A percentile compares a stretch with the other conserved stretches of the same genome.
phyloP scores from a whole-genome alignment of 2,329 filamentous ascomycete species.

The Fusarium foetens region DNA sequence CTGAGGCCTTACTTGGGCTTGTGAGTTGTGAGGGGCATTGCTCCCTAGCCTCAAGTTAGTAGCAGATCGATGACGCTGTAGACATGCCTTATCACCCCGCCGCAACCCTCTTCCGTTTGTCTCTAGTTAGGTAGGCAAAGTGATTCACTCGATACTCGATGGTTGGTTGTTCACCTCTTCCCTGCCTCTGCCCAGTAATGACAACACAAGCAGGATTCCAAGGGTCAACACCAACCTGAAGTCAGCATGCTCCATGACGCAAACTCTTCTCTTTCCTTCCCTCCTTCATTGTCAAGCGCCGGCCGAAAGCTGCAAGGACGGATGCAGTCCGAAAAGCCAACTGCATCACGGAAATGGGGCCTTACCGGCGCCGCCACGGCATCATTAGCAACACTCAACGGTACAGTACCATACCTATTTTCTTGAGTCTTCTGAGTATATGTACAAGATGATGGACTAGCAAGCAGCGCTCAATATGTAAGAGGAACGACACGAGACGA shows the following conservation, averaged over 20 bases:
- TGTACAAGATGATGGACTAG: background rate
- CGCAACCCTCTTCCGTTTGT: constrained; percentile 15
- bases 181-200: constrained; percentile 6
- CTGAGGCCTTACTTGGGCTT: background rate
- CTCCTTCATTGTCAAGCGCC: constrained; percentile 15
- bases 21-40: background rate
- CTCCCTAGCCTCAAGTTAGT: constrained; percentile 9
- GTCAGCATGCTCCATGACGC: constrained; percentile 39
- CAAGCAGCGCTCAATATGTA: background rate
- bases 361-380: constrained; percentile 34
- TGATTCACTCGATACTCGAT: background rate
- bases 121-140: background rate
- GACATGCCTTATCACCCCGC: constrained; percentile 30
- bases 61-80: constrained; percentile 34
- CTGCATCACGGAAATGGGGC: constrained; percentile 15
- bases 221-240: constrained; percentile 28
- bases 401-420: background rate
- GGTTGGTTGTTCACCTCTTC: constrained; percentile 2
- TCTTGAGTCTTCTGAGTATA: background rate
- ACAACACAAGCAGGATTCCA: constrained; percentile 35
- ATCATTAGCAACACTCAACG: constrained; percentile 34
- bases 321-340: constrained; percentile 16
- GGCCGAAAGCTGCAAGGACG: constrained; percentile 24
- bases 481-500: background rate
- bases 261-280: constrained; percentile 22